These are phyloP conservation scores for Lepidium campestre DNA, from an alignment of 441 rosid species.

Conservation along the genomic window DNA sequence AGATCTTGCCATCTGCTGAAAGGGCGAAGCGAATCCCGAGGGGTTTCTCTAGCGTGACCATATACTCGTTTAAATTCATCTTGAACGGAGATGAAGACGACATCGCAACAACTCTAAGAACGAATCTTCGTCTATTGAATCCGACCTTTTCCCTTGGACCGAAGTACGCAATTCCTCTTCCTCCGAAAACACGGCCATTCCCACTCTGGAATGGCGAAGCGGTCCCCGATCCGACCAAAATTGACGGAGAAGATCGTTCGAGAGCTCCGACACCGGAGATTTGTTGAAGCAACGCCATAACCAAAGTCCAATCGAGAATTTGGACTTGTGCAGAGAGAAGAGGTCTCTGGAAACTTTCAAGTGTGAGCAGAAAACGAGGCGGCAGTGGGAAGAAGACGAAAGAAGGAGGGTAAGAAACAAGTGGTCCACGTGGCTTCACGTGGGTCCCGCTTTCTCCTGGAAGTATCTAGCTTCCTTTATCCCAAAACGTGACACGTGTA, in stretches of 20 bases:
- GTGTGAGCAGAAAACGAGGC: slow-evolving; percentile 23
- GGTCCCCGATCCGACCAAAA: slow-evolving; percentile 8
- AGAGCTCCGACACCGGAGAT: slow-evolving; percentile 37
- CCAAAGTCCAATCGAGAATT: background rate
- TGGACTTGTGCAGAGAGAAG: background rate
- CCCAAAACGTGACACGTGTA: background rate
- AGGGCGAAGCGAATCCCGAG: slow-evolving; percentile 82
- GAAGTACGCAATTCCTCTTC: background rate
- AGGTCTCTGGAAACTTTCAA: background rate
- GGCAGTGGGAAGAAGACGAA: background rate
- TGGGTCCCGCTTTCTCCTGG: slow-evolving; percentile 19
- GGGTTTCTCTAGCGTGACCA: slow-evolving; percentile 90
- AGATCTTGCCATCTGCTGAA: slow-evolving; percentile 61
- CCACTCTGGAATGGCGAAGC: slow-evolving; percentile 22
- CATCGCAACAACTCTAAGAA: slow-evolving; percentile 38
- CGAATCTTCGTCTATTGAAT: background rate
- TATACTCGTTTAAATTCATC: slow-evolving; percentile 89
- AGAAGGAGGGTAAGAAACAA: slow-evolving; percentile 6
- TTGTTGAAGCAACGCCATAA: slow-evolving; percentile 40
- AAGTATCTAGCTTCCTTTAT: background rate
- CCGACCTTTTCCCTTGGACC: background rate
- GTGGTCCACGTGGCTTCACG: slow-evolving; percentile 28
- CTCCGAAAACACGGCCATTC: slow-evolving; percentile 20
- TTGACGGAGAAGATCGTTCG: slow-evolving; percentile 20
- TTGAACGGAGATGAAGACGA: slow-evolving; percentile 40